Evolutionary conservation across 2,329 filamentous ascomycete genomes (phyloP).

Genomic region (Trichoderma polysporum): DNA sequence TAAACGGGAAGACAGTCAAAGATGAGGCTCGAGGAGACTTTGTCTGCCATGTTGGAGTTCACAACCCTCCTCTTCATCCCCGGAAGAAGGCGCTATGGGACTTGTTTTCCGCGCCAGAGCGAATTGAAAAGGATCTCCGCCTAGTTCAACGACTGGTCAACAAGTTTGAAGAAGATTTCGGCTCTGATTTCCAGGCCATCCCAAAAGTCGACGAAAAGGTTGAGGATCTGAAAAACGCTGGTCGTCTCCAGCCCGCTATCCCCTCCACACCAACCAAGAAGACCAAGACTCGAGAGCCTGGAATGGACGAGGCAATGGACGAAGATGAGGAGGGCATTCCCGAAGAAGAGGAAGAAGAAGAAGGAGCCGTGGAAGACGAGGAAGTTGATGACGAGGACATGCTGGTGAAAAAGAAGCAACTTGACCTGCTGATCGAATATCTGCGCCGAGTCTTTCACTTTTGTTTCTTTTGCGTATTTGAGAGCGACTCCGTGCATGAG

Average conservation of each 20-base stretch:
- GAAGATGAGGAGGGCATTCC: conserved; percentile 65
- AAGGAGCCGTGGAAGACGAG: conserved; percentile 76
- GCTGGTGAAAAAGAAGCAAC: conserved; percentile 89
- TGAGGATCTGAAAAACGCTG: conserved; percentile 73
- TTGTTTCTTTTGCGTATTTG: conserved; percentile 99
- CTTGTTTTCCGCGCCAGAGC: conserved; percentile 89
- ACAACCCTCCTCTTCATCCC: conserved; percentile 81
- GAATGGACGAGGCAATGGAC: conserved; percentile 61
- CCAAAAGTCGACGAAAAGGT: conserved; percentile 83
- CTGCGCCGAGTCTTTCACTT: conserved; percentile 96
- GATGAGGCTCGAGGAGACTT: conserved; percentile 94
- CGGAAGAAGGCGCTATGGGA: conserved; percentile 97
- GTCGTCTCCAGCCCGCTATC: conserved; percentile 69
- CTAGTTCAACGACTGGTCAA: conserved; percentile 78
- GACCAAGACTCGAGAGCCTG: conserved; percentile 58
- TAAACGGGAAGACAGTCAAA: conserved; percentile 96
- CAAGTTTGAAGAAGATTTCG: conserved; percentile 83
- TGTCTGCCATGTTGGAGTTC: conserved; percentile 93
- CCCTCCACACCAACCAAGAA: conserved; percentile 56
- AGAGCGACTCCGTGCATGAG: conserved; percentile 96
- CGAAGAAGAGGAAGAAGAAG: conserved; percentile 78
- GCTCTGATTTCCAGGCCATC: conserved; percentile 72
- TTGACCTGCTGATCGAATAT: conserved; percentile 95
- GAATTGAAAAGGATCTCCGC: conserved; percentile 84
- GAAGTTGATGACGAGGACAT: conserved; percentile 90